Evolutionary conservation across 1,284 basidiomycete species (phyloP).

Genomic region (Marasmius fiardii): DNA sequence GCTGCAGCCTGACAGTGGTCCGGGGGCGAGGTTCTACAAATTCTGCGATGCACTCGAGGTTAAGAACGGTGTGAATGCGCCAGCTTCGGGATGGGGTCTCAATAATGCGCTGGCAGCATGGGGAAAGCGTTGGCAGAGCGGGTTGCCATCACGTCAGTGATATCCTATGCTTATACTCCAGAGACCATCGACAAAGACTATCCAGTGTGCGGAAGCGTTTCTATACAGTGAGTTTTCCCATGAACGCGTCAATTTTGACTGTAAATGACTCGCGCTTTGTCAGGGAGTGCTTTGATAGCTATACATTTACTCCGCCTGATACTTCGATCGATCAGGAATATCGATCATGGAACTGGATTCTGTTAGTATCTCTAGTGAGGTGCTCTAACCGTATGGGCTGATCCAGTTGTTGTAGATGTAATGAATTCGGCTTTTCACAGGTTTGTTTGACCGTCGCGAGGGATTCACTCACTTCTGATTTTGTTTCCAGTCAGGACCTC

Average conservation of each 20-base stretch:
- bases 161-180: constrained; percentile 17
- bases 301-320: constrained; percentile 44
- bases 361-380: constrained; percentile 31
- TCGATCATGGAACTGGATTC: constrained; percentile 62
- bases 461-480: constrained; percentile 33
- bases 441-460: constrained; percentile 45
- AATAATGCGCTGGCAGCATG: constrained; percentile 59
- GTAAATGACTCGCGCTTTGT: neutral
- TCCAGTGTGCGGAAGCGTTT: constrained; percentile 40
- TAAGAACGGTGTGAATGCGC: constrained; percentile 54
- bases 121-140: constrained; percentile 50
- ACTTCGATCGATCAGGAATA: constrained; percentile 47
- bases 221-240: constrained; percentile 35
- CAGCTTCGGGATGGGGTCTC: constrained; percentile 58
- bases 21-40: constrained; percentile 49
- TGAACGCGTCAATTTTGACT: too few relatives aligned
- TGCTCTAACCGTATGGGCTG: neutral
- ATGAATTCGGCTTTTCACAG: constrained; percentile 64
- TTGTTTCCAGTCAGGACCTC: constrained; percentile 43
- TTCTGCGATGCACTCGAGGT: constrained; percentile 77
- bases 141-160: constrained; percentile 39
- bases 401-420: constrained; percentile 43
- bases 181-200: neutral
- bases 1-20: constrained; percentile 46
- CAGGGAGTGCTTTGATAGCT: constrained; percentile 58